phyloP scores from a whole-genome alignment of 768 basidiomycete species.

The Xanthoconium stramineum region DNA sequence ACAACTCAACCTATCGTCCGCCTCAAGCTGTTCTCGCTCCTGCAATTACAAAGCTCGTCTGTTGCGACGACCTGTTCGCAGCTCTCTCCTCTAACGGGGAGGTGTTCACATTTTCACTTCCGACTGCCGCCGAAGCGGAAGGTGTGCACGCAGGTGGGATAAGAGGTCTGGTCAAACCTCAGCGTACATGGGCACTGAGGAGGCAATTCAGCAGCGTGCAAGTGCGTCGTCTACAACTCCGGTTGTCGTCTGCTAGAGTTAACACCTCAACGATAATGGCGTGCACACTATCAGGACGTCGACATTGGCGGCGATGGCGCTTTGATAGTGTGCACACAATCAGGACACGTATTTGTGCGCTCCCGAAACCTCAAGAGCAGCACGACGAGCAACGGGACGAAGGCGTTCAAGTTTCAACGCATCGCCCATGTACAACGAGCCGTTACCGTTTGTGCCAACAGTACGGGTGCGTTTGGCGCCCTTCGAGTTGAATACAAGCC shows the following conservation, averaged over 20 bases:
- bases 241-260: neutral
- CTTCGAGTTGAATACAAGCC: constrained; percentile 71
- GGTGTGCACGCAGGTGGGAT: constrained; percentile 18
- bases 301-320: constrained; percentile 85
- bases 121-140: constrained; percentile 32
- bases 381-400: constrained; percentile 30
- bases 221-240: constrained; percentile 36
- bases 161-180: constrained; percentile 56
- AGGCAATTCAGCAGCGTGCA: constrained; percentile 84
- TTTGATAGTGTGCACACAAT: constrained; percentile 89
- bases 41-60: constrained; percentile 74
- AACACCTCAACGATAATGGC: neutral
- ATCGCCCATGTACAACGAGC: constrained; percentile 84
- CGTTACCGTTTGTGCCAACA: constrained; percentile 78
- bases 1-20: constrained; percentile 76
- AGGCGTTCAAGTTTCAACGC: constrained; percentile 74
- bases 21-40: constrained; percentile 71
- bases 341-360: constrained; percentile 91
- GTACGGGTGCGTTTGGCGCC: constrained; percentile 85
- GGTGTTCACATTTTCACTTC: constrained; percentile 74
- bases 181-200: constrained; percentile 86
- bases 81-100: constrained; percentile 87
- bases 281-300: constrained; percentile 57
- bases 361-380: constrained; percentile 44
- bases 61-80: constrained; percentile 77